Percentiles rank a stretch among this genome's conserved stretches.
These are phyloP conservation scores for Diatrype stigma DNA, from an alignment of 2,329 filamentous ascomycete species.

Conservation along the genomic window DNA sequence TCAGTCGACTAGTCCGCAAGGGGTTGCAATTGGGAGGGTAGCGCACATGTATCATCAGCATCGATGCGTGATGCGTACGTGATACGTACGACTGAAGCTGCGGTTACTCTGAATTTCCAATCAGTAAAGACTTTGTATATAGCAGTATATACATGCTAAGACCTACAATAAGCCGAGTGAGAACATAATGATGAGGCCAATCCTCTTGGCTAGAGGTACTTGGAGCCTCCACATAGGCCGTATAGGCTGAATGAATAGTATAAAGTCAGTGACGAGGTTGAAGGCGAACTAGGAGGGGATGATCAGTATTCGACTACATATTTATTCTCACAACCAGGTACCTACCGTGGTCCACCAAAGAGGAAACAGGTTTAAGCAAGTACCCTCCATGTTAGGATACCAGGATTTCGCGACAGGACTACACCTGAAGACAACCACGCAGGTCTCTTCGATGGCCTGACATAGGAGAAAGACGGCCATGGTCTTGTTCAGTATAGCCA, in stretches of 20 bases:
- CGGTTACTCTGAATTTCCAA: constrained; percentile 10
- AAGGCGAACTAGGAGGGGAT: constrained; percentile 15
- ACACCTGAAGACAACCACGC: constrained; percentile 25
- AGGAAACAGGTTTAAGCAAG: constrained; percentile 24
- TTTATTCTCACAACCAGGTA: no score
- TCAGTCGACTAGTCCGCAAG: no score
- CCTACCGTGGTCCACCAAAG: constrained; percentile 31
- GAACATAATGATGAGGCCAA: constrained; percentile 13
- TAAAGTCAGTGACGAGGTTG: constrained; percentile 15
- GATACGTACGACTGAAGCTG: constrained; percentile 16
- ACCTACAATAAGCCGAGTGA: constrained; percentile 19
- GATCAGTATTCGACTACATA: no score
- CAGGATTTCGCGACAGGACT: constrained; percentile 24
- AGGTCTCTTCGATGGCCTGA: constrained; percentile 27
- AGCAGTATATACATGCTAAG: no score
- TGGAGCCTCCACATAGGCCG: constrained; percentile 17
- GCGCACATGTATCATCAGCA: constrained; percentile 16
- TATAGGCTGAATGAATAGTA: constrained; percentile 18
- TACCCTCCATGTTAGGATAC: constrained; percentile 14
- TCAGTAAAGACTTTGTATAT: constrained; percentile 1
- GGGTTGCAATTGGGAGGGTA: no score
- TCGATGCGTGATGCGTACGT: constrained; percentile 9
- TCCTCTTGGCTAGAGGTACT: constrained; percentile 11
- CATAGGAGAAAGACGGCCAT: constrained; percentile 23
- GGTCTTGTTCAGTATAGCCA: constrained; percentile 24